A percentile compares a stretch with the other conserved stretches of the same genome.
Evolutionary conservation across 1,139 yeast species (phyloP).

Genomic region (Suhomyces bribrorum): DNA sequence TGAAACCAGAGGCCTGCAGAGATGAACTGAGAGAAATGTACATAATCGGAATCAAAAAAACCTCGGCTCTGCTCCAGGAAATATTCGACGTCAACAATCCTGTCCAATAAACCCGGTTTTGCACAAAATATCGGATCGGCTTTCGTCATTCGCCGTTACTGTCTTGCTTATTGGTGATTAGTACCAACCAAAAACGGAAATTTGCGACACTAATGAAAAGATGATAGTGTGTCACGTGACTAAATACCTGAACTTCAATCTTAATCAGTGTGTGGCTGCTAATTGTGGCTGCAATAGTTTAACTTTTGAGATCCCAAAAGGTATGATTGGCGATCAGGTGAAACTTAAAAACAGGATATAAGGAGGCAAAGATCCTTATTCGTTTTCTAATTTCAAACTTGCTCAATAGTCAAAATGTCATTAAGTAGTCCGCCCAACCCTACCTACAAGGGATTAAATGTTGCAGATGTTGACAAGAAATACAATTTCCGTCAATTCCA

Average conservation of each 20-base stretch:
- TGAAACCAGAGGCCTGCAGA: conserved; percentile 43
- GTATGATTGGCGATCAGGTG: background rate
- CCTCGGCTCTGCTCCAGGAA: conserved; percentile 7
- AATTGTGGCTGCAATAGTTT: conserved; percentile 5
- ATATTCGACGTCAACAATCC: conserved; percentile 6
- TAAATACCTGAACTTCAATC: background rate
- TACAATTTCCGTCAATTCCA: conserved; percentile 36
- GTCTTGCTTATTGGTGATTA: background rate
- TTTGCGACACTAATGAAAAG: conserved; percentile 1
- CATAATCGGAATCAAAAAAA: conserved; percentile 31
- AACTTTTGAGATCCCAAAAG: background rate
- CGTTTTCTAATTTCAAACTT: background rate
- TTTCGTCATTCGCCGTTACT: background rate
- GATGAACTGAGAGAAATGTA: conserved; percentile 44
- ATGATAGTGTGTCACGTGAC: background rate
- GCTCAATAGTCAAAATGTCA: conserved; percentile 6
- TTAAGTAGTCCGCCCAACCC: conserved; percentile 9
- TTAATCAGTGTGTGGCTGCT: conserved; percentile 5
- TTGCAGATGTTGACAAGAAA: conserved; percentile 22
- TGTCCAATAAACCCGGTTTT: background rate
- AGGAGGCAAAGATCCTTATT: background rate
- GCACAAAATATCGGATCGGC: background rate
- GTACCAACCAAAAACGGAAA: background rate
- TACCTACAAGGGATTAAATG: conserved; percentile 6
- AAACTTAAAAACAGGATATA: background rate